Evolutionary conservation across 768 basidiomycete species (phyloP).

Genomic region (Rubroboletus pulcherrimus): DNA sequence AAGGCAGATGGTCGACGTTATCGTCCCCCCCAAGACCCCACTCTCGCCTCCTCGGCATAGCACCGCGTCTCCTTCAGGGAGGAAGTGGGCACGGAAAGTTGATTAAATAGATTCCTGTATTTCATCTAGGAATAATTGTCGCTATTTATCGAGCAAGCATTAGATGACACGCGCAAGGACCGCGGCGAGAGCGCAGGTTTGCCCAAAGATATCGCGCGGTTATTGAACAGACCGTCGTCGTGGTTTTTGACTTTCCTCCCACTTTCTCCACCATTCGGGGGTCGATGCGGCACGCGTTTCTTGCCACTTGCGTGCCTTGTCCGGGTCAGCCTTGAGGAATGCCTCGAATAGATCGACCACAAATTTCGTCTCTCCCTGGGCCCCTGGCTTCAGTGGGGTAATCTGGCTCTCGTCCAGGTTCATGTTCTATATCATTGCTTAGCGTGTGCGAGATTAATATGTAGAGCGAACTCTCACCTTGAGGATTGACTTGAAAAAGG

Average conservation of each 20-base stretch:
- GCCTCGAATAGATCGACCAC: constrained; percentile 20
- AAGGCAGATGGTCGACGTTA: constrained; percentile 38
- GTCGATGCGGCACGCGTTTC: constrained; percentile 20
- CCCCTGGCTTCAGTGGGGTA: constrained; percentile 6
- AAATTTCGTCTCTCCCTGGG: constrained; percentile 12
- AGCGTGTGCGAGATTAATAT: neutral
- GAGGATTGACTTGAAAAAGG: constrained; percentile 25
- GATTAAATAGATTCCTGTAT: constrained; percentile 42
- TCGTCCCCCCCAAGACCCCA: constrained; percentile 42
- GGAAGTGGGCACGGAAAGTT: constrained; percentile 73
- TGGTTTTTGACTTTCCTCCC: constrained; percentile 22
- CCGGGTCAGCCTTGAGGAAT: constrained; percentile 24
- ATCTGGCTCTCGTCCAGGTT: constrained; percentile 14
- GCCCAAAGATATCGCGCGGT: neutral
- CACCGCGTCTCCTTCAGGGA: constrained; percentile 46
- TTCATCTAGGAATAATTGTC: constrained; percentile 8
- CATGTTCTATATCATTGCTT: constrained; percentile 15
- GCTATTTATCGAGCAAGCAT: constrained; percentile 17
- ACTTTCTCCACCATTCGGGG: constrained; percentile 32
- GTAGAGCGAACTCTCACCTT: constrained; percentile 17
- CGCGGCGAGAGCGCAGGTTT: neutral
- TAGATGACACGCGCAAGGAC: neutral
- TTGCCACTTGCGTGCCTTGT: constrained; percentile 20
- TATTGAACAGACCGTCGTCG: constrained; percentile 5
- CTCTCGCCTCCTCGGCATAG: constrained; percentile 39